Conservation (phyloP, 1,284 basidiomycete species). For the Papiliotrema laurentii region DNA sequence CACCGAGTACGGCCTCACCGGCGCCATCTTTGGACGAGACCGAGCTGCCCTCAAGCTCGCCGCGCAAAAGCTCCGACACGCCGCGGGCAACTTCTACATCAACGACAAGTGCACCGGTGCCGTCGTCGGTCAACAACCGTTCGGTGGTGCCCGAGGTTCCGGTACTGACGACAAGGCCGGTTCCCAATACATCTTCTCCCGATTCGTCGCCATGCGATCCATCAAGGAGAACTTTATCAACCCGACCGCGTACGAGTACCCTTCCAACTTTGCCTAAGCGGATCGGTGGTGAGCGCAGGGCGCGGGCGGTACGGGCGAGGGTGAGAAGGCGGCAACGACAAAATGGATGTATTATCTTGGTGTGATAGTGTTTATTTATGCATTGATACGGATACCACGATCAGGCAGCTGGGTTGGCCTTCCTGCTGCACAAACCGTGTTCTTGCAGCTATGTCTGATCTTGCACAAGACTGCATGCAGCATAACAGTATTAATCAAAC, state of each 20-base stretch:
- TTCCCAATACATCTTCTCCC: slow-evolving; percentile 81
- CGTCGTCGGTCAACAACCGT: slow-evolving; percentile 93
- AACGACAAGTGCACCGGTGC: slow-evolving; percentile 92
- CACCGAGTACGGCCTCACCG: slow-evolving; percentile 85
- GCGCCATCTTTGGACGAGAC: slow-evolving; percentile 78
- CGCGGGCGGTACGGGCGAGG: not conserved
- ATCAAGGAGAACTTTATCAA: slow-evolving; percentile 95
- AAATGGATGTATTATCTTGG: not conserved
- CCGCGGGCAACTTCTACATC: slow-evolving; percentile 75
- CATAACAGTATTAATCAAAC: slow-evolving; percentile 42
- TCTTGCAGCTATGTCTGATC: too few species aligned
- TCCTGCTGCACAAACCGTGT: too few species aligned
- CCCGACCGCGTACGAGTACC: slow-evolving; percentile 72
- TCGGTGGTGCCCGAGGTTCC: slow-evolving; percentile 86
- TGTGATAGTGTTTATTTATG: not conserved
- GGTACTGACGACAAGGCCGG: slow-evolving; percentile 99
- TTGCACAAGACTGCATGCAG: not conserved
- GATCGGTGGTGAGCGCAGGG: not conserved
- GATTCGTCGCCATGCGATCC: slow-evolving; percentile 77
- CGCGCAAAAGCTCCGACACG: slow-evolving; percentile 73
- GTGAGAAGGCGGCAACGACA: not conserved
- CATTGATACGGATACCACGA: too few species aligned
- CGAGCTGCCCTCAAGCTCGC: slow-evolving; percentile 70
- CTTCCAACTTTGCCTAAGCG: slow-evolving; percentile 68
- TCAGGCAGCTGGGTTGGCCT: too few species aligned